Conservation (phyloP, 2,329 filamentous ascomycete species). For the Purpureocillium takamizusanense region DNA sequence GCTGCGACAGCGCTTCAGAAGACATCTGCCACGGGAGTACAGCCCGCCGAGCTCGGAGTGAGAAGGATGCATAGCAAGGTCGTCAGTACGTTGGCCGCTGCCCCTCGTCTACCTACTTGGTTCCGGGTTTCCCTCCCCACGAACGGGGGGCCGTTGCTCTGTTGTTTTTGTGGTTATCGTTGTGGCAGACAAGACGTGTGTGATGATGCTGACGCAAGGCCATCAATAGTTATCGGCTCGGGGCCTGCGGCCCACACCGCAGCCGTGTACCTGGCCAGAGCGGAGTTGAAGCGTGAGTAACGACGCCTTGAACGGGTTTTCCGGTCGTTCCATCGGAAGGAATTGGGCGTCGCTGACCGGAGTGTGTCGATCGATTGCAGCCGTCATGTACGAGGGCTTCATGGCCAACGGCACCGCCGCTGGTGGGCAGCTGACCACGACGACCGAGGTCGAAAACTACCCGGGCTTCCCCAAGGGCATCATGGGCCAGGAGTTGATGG, state of each 20-base stretch:
- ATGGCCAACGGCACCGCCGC: constrained; percentile 94
- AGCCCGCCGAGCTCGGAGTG: constrained; percentile 24
- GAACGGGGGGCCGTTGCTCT: too few relatives aligned
- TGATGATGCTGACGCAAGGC: neutral
- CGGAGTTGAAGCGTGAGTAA: constrained; percentile 72
- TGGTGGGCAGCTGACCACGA: constrained; percentile 94
- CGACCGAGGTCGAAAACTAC: constrained; percentile 97
- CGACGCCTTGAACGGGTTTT: neutral
- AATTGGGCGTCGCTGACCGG: constrained; percentile 6
- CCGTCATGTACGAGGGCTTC: constrained; percentile 95
- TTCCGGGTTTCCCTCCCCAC: too few relatives aligned
- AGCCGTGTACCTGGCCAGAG: constrained; percentile 89
- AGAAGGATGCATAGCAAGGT: constrained; percentile 86
- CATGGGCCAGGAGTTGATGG: constrained; percentile 82
- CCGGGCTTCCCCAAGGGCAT: constrained; percentile 89
- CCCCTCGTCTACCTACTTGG: too few relatives aligned
- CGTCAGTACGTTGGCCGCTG: constrained; percentile 55
- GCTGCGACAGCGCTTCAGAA: constrained; percentile 54
- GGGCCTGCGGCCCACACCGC: constrained; percentile 96
- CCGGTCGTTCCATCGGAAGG: neutral
- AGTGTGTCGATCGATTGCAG: constrained; percentile 22
- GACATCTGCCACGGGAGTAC: constrained; percentile 23
- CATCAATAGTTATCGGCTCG: constrained; percentile 66
- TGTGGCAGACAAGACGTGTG: too few relatives aligned
- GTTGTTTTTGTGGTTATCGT: too few relatives aligned